Percentiles rank a stretch among this genome's conserved stretches.
These are phyloP conservation scores for Wickerhamomyces silvicola DNA, from an alignment of 805 yeast genomes.

Conservation along the genomic window DNA sequence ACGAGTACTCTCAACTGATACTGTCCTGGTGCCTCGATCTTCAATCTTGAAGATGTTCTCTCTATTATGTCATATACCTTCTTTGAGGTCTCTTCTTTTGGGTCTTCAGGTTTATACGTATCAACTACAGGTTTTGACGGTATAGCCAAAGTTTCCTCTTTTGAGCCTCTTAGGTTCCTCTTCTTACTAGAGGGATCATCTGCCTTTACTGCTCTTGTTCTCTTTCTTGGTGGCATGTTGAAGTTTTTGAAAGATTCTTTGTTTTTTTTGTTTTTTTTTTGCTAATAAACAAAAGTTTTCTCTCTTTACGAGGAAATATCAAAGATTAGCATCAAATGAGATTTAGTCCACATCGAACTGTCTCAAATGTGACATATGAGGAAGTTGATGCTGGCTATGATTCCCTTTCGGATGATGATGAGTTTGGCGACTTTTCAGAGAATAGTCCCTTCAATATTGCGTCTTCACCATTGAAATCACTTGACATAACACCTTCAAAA, in stretches of 20 bases:
- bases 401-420: conserved; percentile 7
- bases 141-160: neutral
- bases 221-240: conserved; percentile 8
- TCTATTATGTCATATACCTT: conserved; percentile 1
- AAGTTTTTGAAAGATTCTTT: neutral
- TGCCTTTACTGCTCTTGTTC: conserved; percentile 3
- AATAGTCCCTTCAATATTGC: conserved; percentile 1
- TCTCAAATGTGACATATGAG: conserved; percentile 1
- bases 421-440: neutral
- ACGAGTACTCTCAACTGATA: conserved; percentile 5
- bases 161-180: neutral
- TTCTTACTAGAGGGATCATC: neutral
- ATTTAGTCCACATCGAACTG: conserved; percentile 12
- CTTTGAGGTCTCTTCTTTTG: conserved; percentile 1
- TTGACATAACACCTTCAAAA: conserved; percentile 12
- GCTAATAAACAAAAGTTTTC: too few relatives aligned
- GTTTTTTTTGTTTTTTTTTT: neutral
- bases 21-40: neutral
- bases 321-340: conserved; percentile 4
- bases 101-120: conserved; percentile 7
- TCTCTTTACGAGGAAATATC: too few relatives aligned
- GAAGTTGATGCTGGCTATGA: conserved; percentile 6
- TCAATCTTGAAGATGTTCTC: neutral
- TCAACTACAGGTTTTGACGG: conserved; percentile 4
- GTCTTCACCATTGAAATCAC: conserved; percentile 18